Evolutionary conservation across 2,329 filamentous ascomycete genomes (phyloP).

Genomic region (Xylariaceae sp.): DNA sequence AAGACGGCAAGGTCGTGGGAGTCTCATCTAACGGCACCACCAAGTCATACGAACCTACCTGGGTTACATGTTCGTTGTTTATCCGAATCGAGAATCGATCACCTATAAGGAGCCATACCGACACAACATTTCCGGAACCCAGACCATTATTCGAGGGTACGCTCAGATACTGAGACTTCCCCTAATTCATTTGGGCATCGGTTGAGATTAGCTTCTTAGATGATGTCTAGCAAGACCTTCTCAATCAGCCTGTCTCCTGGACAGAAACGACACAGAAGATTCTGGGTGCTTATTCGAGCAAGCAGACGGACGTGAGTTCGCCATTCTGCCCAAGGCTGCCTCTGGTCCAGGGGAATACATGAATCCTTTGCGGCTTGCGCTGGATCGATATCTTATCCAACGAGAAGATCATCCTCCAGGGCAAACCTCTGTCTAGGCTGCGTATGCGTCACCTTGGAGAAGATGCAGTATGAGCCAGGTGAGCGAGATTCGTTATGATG

Average conservation of each 20-base stretch:
- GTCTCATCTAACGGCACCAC: slow-evolving; percentile 65
- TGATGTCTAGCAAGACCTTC: slow-evolving; percentile 66
- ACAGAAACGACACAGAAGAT: slow-evolving; percentile 81
- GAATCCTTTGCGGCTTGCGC: slow-evolving; percentile 70
- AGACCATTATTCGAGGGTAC: slow-evolving; percentile 85
- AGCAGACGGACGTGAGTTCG: slow-evolving; percentile 46
- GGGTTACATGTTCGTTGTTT: slow-evolving; percentile 85
- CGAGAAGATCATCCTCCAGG: slow-evolving; percentile 68
- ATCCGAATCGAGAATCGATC: slow-evolving; percentile 92
- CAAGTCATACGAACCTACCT: slow-evolving; percentile 90
- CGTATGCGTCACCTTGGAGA: slow-evolving; percentile 85
- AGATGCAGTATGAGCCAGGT: slow-evolving; percentile 82
- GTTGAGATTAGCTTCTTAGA: slow-evolving; percentile 87
- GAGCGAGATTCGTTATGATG: slow-evolving; percentile 85
- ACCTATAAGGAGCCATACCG: slow-evolving; percentile 84
- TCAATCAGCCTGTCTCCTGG: slow-evolving; percentile 73
- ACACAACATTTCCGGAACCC: slow-evolving; percentile 86
- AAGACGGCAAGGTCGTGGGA: slow-evolving; percentile 74
- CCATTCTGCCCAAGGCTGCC: slow-evolving; percentile 73
- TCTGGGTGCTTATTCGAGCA: slow-evolving; percentile 63
- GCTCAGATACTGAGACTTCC: slow-evolving; percentile 85
- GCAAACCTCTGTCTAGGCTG: slow-evolving; percentile 82
- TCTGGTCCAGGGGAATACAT: slow-evolving; percentile 72
- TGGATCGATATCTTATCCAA: slow-evolving; percentile 74
- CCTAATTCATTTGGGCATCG: slow-evolving; percentile 84